Base-by-base conservation (phyloP, 106 monocot species). In the Dendrobium nobile region DNA sequence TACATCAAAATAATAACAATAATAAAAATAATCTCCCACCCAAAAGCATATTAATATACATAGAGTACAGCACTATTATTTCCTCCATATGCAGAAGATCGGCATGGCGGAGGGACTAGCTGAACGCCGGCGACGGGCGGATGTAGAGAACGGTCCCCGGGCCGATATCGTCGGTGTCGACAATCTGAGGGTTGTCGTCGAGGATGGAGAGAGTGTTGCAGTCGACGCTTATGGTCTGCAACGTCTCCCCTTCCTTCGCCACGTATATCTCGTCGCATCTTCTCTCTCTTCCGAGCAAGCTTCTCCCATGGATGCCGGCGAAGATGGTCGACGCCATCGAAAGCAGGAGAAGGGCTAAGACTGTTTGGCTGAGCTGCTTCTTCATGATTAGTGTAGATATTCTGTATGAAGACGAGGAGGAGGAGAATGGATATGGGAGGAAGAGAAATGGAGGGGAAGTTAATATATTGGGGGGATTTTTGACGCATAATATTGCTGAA, bases 141-240 rank as follows among this genome's bases (percentile, higher is more conserved):
- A 75, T 28, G 15, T 44, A 75, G 10, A 85, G 70, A 45, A 85
- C 80, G 17, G 80, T 85, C 11, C 85, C 84, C 1, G 80, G 76
- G 11, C 84, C 84, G 41, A 84, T 55, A 77, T 80, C 80, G 56
- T 85, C 85, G 40, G 80, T 67, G 70, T 81, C 85, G 40, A 37
- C 22, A 27, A 85, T 81, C 0, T 85, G 80, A 54, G 85, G 80
- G 67, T 85, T 85, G 48, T 80, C 80, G 18, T 85, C 85, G 41
- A 80, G 77, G 40, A 85, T 80, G 1, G 26, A 80, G 44, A 48
- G 43, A 1, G 70, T 26, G 67, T 77, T 41, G 77, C 85, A 85
- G 67, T 81, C 72, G 7, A 80, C 85, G 51, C 80, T 81, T 47
- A 85, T 85, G 19, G 85, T 85, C 48, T 85, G 85, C 47, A 85